A percentile compares a stretch with the other conserved stretches of the same genome.
phyloP scores from a whole-genome alignment of 768 basidiomycete species.

The Leucocoprinus birnbaumii region DNA sequence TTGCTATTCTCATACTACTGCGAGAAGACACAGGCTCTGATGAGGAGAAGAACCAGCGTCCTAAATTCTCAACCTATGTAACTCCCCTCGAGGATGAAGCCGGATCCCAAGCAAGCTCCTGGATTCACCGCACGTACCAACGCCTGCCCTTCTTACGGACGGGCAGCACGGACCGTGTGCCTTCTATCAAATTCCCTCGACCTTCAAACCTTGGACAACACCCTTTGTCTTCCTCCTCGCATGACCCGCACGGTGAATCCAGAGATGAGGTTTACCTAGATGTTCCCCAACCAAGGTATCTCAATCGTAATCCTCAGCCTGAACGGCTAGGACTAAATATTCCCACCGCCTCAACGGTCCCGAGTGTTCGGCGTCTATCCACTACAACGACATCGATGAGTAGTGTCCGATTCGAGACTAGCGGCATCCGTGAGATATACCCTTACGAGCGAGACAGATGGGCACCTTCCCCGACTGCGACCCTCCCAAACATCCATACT shows the following conservation, averaged over 20 bases:
- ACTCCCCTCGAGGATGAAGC: not conserved
- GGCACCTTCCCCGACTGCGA: slow-evolving; percentile 3
- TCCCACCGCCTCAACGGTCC: not conserved
- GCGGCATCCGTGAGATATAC: not conserved
- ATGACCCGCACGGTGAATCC: not conserved
- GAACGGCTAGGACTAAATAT: not conserved
- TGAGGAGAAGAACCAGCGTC: slow-evolving; percentile 20
- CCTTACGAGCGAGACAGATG: slow-evolving; percentile 4
- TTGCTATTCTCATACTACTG: slow-evolving; percentile 55
- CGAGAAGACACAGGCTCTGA: slow-evolving; percentile 43
- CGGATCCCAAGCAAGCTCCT: not conserved
- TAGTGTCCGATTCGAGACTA: slow-evolving; percentile 8
- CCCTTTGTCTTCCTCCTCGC: not conserved
- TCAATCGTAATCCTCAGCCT: not conserved
- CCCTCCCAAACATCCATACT: not conserved
- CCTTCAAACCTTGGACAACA: not conserved
- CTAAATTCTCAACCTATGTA: not conserved
- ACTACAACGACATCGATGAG: not conserved
- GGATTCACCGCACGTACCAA: slow-evolving; percentile 8
- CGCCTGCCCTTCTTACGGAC: slow-evolving; percentile 2
- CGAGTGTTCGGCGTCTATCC: not conserved
- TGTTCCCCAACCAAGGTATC: not conserved
- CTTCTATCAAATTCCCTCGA: not conserved
- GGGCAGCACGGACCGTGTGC: not conserved
- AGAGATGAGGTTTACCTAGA: slow-evolving; percentile 1